Evolutionary conservation across 768 basidiomycete genomes (phyloP), one percentile per base, ranked within the genome.

Genomic region (Mycena latifolia): DNA sequence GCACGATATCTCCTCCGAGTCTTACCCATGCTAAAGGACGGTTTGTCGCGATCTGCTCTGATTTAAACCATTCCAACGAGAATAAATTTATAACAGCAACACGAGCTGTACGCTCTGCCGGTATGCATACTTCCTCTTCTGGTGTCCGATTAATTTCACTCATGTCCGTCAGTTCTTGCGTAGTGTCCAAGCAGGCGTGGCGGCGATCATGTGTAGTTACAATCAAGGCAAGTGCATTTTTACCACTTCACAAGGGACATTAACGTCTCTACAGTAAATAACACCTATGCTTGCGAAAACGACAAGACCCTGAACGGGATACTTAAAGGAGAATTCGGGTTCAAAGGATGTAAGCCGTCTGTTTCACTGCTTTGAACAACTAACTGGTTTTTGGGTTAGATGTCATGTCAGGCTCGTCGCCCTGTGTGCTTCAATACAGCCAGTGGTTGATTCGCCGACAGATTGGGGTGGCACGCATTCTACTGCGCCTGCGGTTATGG

Each of bases 401-500:
- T 58, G 74, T 84, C 17, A 80, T 82, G 79, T 85, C 86, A 58
- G 82, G 82, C 81, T 58, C 37, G 77, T 56, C 27, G 43, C 45
- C 5, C 37, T 27, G 28, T 52, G 10, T 35, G 33, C 33, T 41
- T n/a, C 22, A 22, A 31, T 54, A 11, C 43, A 52, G 47, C 17
- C 47, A 50, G 50, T 20, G 2, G 37, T 28, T 56, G 1, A 20
- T 24, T 43, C 33, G 39, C 46, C 24, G 48, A 3, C 50, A 83
- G 91, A 92, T 70, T 92, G 90, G 91, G 74, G 79, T 63, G 90
- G 86, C 18, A 90, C 88, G 3, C 84, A 86, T 63, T 85, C 84
- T 9, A 86, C 84, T 25, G 2, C 59, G 5, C 61, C 81, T 8
- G 85, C 88, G 3, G 85, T 85, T 12, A 87, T 87, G 65, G 76